A percentile compares a stretch with the other conserved stretches of the same genome.
Conservation (phyloP, 1,284 basidiomycete genomes). For the Tilletia indica region DNA sequence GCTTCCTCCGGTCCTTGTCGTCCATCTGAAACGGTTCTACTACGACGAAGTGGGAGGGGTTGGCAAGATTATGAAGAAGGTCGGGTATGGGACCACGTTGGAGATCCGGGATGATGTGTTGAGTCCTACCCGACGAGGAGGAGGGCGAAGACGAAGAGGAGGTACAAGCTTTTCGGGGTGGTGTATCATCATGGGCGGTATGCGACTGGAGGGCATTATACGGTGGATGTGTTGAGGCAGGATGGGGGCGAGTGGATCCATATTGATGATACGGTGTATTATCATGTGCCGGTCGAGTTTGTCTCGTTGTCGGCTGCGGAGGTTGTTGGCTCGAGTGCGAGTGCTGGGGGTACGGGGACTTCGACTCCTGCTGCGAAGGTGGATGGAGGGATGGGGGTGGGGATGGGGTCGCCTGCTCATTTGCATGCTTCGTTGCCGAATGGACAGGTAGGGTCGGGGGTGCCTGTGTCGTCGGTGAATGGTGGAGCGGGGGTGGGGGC, state of each 20-base stretch:
- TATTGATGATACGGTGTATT: constrained; percentile 75
- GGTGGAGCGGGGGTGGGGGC: not conserved
- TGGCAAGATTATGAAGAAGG: constrained; percentile 79
- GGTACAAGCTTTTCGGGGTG: constrained; percentile 69
- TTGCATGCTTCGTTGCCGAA: not conserved
- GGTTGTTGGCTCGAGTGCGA: not conserved
- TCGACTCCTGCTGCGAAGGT: constrained; percentile 52
- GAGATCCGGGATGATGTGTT: constrained; percentile 63
- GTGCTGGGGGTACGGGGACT: constrained; percentile 19
- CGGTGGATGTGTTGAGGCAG: constrained; percentile 82
- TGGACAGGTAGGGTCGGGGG: not conserved
- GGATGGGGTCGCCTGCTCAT: constrained; percentile 53
- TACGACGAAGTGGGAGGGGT: constrained; percentile 82
- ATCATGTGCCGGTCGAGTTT: constrained; percentile 71
- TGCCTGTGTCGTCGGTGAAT: not conserved
- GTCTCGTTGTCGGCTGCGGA: constrained; percentile 64
- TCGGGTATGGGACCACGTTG: constrained; percentile 75
- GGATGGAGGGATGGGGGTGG: constrained; percentile 30
- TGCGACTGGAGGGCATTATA: constrained; percentile 93
- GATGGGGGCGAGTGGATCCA: constrained; percentile 76
- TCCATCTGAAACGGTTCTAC: constrained; percentile 89
- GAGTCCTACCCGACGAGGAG: constrained; percentile 29
- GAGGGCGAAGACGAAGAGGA: constrained; percentile 57
- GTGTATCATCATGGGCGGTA: constrained; percentile 91
- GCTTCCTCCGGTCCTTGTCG: constrained; percentile 78